phyloP scores from a whole-genome alignment of 306 rosid species.

The Dryas octopetala region DNA sequence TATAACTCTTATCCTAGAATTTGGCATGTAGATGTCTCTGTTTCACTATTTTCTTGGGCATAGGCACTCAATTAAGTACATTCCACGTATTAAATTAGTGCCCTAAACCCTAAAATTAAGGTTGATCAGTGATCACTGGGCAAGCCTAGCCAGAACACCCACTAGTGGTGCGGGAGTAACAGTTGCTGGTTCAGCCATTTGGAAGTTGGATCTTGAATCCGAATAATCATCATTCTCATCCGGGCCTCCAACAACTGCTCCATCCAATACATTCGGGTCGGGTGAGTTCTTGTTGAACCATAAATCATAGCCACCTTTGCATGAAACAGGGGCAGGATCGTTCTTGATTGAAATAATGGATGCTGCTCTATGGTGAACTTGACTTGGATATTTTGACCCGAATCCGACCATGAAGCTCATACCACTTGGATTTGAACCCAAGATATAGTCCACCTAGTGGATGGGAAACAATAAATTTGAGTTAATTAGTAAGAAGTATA shows the following conservation, averaged over 20 bases:
- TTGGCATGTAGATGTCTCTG: too few relatives aligned
- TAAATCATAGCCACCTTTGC: slow-evolving; percentile 36
- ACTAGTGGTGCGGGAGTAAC: slow-evolving; percentile 45
- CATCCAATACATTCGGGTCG: slow-evolving; percentile 56
- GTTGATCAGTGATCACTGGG: background rate
- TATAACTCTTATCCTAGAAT: too few relatives aligned
- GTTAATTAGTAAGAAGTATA: background rate
- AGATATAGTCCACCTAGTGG: slow-evolving; percentile 50
- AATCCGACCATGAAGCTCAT: slow-evolving; percentile 77
- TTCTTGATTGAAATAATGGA: slow-evolving; percentile 55
- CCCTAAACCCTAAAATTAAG: too few relatives aligned
- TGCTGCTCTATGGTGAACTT: slow-evolving; percentile 67
- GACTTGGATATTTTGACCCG: slow-evolving; percentile 43
- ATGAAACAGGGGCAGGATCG: slow-evolving; percentile 29
- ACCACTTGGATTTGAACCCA: slow-evolving; percentile 52
- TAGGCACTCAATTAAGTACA: too few relatives aligned
- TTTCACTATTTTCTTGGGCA: too few relatives aligned
- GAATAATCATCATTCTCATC: slow-evolving; percentile 30
- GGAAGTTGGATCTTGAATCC: slow-evolving; percentile 41
- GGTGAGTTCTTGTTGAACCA: slow-evolving; percentile 45
- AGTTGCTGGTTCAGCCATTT: slow-evolving; percentile 50
- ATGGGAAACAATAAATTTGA: background rate
- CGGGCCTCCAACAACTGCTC: slow-evolving; percentile 54
- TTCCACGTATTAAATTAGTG: too few relatives aligned
- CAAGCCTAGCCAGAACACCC: slow-evolving; percentile 57